A percentile compares a stretch with the other conserved stretches of the same genome.
Conservation (phyloP, 1,284 basidiomycete genomes). For the Cutaneotrichosporon cyanovorans region DNA sequence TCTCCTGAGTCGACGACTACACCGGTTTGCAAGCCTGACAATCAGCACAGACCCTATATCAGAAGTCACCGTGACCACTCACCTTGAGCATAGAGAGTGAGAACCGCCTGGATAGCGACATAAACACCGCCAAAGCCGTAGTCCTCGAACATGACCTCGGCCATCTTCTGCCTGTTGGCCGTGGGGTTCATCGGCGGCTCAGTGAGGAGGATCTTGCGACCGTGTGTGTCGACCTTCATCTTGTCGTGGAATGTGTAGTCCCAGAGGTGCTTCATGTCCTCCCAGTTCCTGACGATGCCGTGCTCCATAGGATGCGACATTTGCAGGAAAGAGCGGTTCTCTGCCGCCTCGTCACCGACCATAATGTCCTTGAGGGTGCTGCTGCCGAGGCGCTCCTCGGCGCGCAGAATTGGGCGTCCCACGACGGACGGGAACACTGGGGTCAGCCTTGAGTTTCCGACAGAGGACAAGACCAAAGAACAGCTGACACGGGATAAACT, state of each 20-base stretch:
- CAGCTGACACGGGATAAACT: too few species aligned
- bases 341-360: constrained; percentile 92
- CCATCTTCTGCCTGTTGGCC: constrained; percentile 86
- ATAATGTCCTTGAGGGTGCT: constrained; percentile 91
- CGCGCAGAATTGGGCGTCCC: constrained; percentile 91
- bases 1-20: constrained; percentile 99
- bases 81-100: constrained; percentile 98
- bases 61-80: constrained; percentile 31
- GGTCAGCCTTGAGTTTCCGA: too few species aligned
- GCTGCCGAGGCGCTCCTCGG: constrained; percentile 84
- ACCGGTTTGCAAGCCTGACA: constrained; percentile 84
- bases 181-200: constrained; percentile 99
- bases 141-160: constrained; percentile 98
- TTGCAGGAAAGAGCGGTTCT: constrained; percentile 90
- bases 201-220: constrained; percentile 86
- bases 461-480: too few species aligned
- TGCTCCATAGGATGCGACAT: constrained; percentile 98
- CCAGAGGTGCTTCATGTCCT: constrained; percentile 97
- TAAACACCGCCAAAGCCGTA: constrained; percentile 96
- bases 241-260: constrained; percentile 98
- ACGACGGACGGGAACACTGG: constrained; percentile 93
- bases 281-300: constrained; percentile 97
- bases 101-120: constrained; percentile 95
- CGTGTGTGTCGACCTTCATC: constrained; percentile 76
- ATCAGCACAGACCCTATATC: constrained; percentile 5